These are phyloP conservation scores for Phialemonium atrogriseum DNA, from an alignment of 2,329 filamentous ascomycete species.

Conservation along the genomic window DNA sequence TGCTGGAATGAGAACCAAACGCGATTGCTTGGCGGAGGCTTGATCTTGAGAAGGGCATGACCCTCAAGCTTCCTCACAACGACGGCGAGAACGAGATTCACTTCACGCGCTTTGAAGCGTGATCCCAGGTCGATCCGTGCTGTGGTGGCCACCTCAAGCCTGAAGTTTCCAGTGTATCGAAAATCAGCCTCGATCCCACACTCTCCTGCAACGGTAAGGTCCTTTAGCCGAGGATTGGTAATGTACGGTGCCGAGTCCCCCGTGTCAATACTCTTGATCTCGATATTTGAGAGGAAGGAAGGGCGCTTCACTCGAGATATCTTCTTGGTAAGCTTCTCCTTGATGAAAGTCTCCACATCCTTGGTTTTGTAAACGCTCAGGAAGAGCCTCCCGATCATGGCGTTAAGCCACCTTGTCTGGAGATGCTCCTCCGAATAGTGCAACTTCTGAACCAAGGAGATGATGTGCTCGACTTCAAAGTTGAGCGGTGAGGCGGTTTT, in stretches of 20 bases:
- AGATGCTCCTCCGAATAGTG: conserved; percentile 88
- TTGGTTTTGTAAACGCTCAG: conserved; percentile 79
- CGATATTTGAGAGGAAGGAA: conserved; percentile 76
- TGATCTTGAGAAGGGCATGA: conserved; percentile 77
- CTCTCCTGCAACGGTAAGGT: conserved; percentile 87
- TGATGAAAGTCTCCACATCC: conserved; percentile 70
- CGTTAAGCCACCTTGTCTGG: conserved; percentile 91
- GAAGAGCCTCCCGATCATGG: conserved; percentile 80
- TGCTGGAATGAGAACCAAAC: conserved; percentile 93
- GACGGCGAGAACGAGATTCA: conserved; percentile 80
- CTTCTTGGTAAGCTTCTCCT: conserved; percentile 88
- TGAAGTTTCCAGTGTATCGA: conserved; percentile 81
- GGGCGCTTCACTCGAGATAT: conserved; percentile 90
- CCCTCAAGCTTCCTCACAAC: conserved; percentile 80
- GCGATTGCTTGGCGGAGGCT: conserved; percentile 90
- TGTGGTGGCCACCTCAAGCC: conserved; percentile 84
- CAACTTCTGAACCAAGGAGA: conserved; percentile 79
- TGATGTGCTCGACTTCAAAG: conserved; percentile 80
- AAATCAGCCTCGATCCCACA: conserved; percentile 81
- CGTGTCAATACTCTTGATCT: conserved; percentile 75
- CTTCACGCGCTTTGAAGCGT: conserved; percentile 82
- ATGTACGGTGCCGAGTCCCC: conserved; percentile 83
- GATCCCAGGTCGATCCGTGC: conserved; percentile 84
- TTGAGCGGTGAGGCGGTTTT: conserved; percentile 60
- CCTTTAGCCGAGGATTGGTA: conserved; percentile 79